A percentile compares a stretch with the other conserved stretches of the same genome.
These are phyloP conservation scores for Kandelia obovata DNA, from an alignment of 345 rosid genomes.

Conservation along the genomic window DNA sequence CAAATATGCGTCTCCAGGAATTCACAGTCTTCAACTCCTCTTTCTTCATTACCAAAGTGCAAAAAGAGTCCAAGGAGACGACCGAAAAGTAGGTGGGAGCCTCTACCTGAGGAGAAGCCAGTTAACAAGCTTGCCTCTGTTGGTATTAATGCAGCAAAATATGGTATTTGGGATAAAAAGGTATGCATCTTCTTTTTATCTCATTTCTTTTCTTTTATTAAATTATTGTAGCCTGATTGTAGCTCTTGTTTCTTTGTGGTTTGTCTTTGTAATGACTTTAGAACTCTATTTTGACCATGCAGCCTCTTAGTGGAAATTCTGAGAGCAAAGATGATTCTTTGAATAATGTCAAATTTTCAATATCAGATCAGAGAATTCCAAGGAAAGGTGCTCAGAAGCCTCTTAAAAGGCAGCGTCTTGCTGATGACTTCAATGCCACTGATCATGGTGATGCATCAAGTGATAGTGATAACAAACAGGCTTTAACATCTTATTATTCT, in stretches of 20 bases:
- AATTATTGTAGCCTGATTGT: not conserved
- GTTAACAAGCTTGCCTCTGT: constrained; percentile 42
- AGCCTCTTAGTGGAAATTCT: constrained; percentile 41
- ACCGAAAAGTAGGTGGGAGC: constrained; percentile 98
- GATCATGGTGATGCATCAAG: constrained; percentile 79
- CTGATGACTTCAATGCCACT: constrained; percentile 39
- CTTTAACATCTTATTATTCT: constrained; percentile 65
- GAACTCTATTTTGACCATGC: constrained; percentile 21
- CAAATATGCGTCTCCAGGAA: constrained; percentile 13
- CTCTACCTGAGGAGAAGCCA: constrained; percentile 63
- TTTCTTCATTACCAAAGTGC: constrained; percentile 36
- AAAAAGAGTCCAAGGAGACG: constrained; percentile 69
- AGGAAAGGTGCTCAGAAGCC: constrained; percentile 59
- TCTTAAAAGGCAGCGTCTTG: constrained; percentile 67
- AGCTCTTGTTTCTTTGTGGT: not conserved
- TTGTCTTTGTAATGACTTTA: constrained; percentile 2
- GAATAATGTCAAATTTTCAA: constrained; percentile 35
- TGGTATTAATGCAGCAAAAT: constrained; percentile 40
- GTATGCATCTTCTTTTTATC: constrained; percentile 24
- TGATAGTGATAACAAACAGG: constrained; percentile 88
- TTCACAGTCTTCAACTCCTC: constrained; percentile 35
- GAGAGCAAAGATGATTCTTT: constrained; percentile 50
- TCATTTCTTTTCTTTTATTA: not conserved
- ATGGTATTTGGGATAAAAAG: constrained; percentile 67
- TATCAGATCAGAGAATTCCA: constrained; percentile 46